Conservation (phyloP, 495 filamentous ascomycete species). For the Lineolata rhizophorae region DNA sequence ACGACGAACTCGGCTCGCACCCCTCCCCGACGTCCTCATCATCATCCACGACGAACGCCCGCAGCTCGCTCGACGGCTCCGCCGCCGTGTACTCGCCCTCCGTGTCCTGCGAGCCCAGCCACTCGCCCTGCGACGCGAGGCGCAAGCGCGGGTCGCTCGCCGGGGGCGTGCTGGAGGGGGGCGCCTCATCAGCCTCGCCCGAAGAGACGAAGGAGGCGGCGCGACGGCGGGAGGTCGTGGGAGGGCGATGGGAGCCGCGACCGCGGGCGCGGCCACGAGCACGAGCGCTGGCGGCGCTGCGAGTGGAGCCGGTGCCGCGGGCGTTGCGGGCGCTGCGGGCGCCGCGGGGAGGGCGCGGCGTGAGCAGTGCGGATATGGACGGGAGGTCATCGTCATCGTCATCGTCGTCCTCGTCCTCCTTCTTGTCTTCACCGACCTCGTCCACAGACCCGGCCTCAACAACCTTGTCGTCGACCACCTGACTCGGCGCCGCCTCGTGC, state of each 20-base stretch:
- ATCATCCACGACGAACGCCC: constrained; percentile 1
- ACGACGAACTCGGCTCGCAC: too few relatives aligned
- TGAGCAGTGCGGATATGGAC: background rate
- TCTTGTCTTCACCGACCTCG: background rate
- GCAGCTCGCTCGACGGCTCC: background rate
- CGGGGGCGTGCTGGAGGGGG: background rate
- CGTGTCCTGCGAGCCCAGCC: constrained; percentile 1
- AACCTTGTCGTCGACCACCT: background rate
- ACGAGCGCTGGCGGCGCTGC: background rate
- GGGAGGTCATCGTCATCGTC: background rate
- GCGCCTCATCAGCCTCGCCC: background rate
- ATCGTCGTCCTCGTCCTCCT: background rate
- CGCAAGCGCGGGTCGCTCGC: background rate
- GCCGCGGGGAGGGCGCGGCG: background rate
- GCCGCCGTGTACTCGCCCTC: background rate
- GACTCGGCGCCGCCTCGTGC: background rate
- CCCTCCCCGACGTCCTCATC: background rate
- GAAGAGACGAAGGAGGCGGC: background rate
- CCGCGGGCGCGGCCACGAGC: background rate
- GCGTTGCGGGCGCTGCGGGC: background rate
- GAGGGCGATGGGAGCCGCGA: background rate
- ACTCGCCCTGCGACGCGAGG: constrained; percentile 1
- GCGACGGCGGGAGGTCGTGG: background rate
- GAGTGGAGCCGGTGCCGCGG: background rate
- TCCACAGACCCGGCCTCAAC: background rate